Conservation (phyloP, 176 grass and related monocot genomes). For the Triticum aestivum region DNA sequence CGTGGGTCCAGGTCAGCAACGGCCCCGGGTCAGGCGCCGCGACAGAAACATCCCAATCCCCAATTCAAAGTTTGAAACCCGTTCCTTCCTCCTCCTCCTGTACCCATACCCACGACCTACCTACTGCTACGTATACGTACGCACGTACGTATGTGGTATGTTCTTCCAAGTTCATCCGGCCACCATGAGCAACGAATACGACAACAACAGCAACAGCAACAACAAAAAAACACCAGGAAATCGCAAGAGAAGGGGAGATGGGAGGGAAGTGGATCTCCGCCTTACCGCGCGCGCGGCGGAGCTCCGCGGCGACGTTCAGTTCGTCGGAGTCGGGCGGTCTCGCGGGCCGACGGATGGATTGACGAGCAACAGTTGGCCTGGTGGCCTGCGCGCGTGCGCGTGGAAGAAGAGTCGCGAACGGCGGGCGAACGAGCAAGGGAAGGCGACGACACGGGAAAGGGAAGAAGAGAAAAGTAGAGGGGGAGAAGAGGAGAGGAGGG, state of each 20-base stretch:
- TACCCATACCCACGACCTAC: background rate
- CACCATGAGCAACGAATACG: background rate
- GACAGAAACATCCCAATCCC: slow-evolving; percentile 22
- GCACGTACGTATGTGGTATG: background rate
- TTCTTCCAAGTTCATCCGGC: background rate
- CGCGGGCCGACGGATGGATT: background rate
- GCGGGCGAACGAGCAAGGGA: background rate
- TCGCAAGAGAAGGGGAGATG: background rate
- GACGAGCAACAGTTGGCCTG: background rate
- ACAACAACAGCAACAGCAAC: background rate
- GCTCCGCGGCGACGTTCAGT: background rate
- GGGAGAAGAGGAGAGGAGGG: background rate
- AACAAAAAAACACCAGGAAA: background rate
- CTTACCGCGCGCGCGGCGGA: background rate
- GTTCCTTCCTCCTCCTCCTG: background rate
- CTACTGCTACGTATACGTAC: background rate
- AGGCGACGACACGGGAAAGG: background rate
- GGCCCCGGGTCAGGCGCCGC: background rate
- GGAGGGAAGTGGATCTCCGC: too few species aligned
- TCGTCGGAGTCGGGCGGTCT: background rate
- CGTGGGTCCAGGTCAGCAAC: slow-evolving; percentile 9
- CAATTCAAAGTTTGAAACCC: background rate
- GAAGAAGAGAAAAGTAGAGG: background rate
- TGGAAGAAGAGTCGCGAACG: slow-evolving; percentile 1
- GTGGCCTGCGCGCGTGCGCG: background rate